Percentiles rank a stretch among this genome's conserved stretches.
Conservation (phyloP, 345 rosid species). For the Salix dunnii region DNA sequence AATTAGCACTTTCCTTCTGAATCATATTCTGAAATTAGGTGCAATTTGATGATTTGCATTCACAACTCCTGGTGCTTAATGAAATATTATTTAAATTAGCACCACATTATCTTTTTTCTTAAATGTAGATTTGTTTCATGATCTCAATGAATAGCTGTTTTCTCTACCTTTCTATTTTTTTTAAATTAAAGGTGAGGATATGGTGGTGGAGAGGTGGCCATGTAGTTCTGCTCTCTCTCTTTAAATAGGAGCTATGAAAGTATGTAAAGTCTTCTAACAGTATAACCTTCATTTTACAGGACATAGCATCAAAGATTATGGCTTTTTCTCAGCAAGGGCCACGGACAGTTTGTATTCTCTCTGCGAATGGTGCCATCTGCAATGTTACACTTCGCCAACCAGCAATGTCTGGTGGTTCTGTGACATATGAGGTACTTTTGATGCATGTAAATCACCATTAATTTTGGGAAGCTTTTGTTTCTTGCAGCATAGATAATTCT, state of each 20-base stretch:
- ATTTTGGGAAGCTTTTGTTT: background rate
- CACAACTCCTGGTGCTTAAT: background rate
- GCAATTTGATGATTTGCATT: background rate
- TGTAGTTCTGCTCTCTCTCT: background rate
- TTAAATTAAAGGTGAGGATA: background rate
- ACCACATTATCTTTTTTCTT: background rate
- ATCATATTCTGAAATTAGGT: background rate
- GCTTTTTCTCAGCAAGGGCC: slow-evolving; percentile 84
- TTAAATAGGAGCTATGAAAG: background rate
- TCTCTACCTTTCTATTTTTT: background rate
- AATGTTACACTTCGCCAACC: slow-evolving; percentile 67
- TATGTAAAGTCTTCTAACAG: background rate
- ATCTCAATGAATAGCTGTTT: background rate
- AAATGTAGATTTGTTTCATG: background rate
- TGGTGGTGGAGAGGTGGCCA: background rate
- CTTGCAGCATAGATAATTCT: background rate
- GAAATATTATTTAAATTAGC: background rate
- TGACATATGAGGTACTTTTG: slow-evolving; percentile 67
- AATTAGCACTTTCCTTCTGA: background rate
- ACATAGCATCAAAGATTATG: slow-evolving; percentile 62
- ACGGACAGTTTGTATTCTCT: slow-evolving; percentile 71
- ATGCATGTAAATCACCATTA: background rate
- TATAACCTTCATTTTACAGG: slow-evolving; percentile 41
- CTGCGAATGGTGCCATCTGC: slow-evolving; percentile 82
- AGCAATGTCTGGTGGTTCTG: slow-evolving; percentile 45